These are phyloP conservation scores for Apium graveolens DNA, from an alignment of 129 eudicot genomes.

Conservation along the genomic window DNA sequence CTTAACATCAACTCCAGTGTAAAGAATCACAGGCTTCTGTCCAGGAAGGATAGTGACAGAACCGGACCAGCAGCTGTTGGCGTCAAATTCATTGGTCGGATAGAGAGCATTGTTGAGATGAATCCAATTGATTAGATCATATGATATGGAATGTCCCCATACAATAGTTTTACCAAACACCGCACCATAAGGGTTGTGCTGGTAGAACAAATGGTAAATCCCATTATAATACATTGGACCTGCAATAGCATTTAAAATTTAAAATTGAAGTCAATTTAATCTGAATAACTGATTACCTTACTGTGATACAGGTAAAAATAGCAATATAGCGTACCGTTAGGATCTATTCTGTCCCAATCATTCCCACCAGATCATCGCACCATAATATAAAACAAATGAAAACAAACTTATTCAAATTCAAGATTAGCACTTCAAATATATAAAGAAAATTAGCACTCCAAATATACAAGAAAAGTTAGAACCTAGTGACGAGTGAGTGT, in stretches of 20 bases:
- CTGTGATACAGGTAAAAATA: not conserved
- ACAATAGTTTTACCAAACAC: constrained; percentile 40
- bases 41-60: constrained; percentile 45
- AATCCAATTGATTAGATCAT: constrained; percentile 63
- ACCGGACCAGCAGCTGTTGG: constrained; percentile 63
- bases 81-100: constrained; percentile 44
- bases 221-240: constrained; percentile 82
- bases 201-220: constrained; percentile 67
- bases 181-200: constrained; percentile 50
- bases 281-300: not conserved
- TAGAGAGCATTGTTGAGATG: constrained; percentile 39
- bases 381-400: not conserved
- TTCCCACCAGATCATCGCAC: constrained; percentile 11
- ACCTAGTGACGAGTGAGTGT: not conserved
- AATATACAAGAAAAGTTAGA: not conserved
- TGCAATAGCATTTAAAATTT: not conserved
- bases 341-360: constrained; percentile 34
- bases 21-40: constrained; percentile 36
- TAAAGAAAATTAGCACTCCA: too few relatives aligned
- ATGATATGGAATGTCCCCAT: constrained; percentile 68
- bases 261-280: not conserved
- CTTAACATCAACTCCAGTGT: constrained; percentile 39
- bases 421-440: not conserved
- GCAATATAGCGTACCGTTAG: constrained; percentile 39
- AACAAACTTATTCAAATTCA: not conserved